Evolutionary conservation across 352 stramenopile genomes (phyloP).

Genomic region (Globisporangium heterothallicum): DNA sequence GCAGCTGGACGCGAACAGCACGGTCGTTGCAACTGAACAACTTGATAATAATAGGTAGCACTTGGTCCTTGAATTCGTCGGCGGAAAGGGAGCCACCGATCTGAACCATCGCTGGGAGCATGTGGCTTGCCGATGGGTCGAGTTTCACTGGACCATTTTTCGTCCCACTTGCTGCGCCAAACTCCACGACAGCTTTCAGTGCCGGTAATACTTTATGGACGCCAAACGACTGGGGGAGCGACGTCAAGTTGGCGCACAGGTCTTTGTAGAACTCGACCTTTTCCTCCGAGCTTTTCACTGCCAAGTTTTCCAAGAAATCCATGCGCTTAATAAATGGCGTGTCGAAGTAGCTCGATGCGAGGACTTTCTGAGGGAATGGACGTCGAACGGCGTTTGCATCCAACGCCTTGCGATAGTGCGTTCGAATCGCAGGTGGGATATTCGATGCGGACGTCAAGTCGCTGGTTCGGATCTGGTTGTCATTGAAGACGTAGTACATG

Average conservation of each 20-base stretch:
- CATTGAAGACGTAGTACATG: constrained; percentile 77
- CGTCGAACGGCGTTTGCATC: constrained; percentile 55
- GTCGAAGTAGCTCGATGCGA: constrained; percentile 89
- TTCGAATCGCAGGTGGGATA: constrained; percentile 55
- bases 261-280: constrained; percentile 94
- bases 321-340: constrained; percentile 92
- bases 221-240: constrained; percentile 66
- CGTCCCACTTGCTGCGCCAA: constrained; percentile 42
- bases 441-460: constrained; percentile 60
- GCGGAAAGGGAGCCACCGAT: constrained; percentile 69
- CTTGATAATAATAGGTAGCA: constrained; percentile 86
- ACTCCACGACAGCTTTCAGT: constrained; percentile 80
- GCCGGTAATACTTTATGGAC: constrained; percentile 85
- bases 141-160: constrained; percentile 70
- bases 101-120: constrained; percentile 85
- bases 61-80: constrained; percentile 84
- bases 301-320: constrained; percentile 91
- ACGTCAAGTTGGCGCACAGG: constrained; percentile 63
- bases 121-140: constrained; percentile 81
- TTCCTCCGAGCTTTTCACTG: constrained; percentile 90
- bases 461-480: constrained; percentile 47
- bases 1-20: constrained; percentile 82
- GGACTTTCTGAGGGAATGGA: constrained; percentile 81
- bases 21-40: constrained; percentile 91
- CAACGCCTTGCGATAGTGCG: constrained; percentile 80